A percentile compares a stretch with the other conserved stretches of the same genome.
phyloP scores from a whole-genome alignment of 176 grass and related monocot species.

The Poa pratensis region DNA sequence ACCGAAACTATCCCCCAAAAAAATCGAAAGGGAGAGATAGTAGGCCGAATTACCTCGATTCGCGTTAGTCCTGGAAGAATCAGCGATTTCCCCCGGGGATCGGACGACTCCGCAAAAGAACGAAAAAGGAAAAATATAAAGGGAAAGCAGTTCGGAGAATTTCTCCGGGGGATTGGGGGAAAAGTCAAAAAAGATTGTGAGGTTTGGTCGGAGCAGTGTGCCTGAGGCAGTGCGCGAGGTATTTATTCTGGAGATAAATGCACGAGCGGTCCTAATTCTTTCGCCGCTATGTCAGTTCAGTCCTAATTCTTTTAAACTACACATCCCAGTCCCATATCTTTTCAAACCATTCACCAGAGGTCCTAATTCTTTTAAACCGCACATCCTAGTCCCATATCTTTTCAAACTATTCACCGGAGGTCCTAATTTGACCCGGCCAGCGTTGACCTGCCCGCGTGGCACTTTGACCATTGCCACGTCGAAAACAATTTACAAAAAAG shows the following conservation, averaged over 20 bases:
- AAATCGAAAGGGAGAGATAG: background rate
- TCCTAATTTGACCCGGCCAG: too few species aligned
- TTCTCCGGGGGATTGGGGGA: background rate
- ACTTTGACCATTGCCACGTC: too few species aligned
- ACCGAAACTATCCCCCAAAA: background rate
- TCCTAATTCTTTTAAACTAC: too few species aligned
- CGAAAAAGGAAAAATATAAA: background rate
- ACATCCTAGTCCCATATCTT: too few species aligned
- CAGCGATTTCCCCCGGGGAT: background rate
- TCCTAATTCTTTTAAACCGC: too few species aligned
- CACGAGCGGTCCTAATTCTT: too few species aligned
- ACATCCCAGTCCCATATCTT: too few species aligned
- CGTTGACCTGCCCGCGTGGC: too few species aligned
- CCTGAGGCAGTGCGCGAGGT: background rate
- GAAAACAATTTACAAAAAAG: too few species aligned
- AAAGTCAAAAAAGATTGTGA: background rate
- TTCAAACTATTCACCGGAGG: too few species aligned
- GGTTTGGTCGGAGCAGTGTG: constrained; percentile 5
- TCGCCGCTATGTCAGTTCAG: too few species aligned
- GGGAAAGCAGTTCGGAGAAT: background rate
- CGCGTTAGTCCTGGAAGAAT: background rate
- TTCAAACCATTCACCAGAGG: too few species aligned
- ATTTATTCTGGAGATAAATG: background rate
- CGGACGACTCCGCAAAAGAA: background rate
- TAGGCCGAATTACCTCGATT: background rate